Percentiles rank a stretch among this genome's conserved stretches.
These are phyloP conservation scores for Neurospora tetraspora DNA, from an alignment of 495 filamentous ascomycete species.

Conservation along the genomic window DNA sequence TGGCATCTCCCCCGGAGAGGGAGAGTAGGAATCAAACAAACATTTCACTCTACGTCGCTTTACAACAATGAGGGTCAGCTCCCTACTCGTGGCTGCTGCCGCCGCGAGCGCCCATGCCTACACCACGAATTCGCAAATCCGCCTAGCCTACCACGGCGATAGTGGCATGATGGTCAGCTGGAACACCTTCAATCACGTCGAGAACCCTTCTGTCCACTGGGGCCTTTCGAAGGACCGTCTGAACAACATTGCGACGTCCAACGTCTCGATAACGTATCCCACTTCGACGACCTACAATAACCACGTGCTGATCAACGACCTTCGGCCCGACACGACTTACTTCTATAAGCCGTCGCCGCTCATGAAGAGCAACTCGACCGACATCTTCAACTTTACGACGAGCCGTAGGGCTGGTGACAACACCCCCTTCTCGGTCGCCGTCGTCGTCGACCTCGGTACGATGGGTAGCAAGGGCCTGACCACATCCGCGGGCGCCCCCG, in stretches of 20 bases:
- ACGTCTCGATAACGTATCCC: conserved; percentile 34
- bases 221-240: conserved; percentile 23
- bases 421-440: conserved; percentile 36
- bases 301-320: conserved; percentile 30
- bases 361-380: not conserved
- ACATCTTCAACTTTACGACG: conserved; percentile 17
- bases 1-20: not conserved
- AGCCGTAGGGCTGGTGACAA: conserved; percentile 27
- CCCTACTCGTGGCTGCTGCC: not conserved
- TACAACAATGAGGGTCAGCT: not conserved
- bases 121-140: not conserved
- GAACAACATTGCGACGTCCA: conserved; percentile 21
- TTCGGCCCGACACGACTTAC: conserved; percentile 39
- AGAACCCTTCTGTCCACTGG: conserved; percentile 35
- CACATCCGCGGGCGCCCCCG: conserved; percentile 15
- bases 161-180: conserved; percentile 26
- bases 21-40: not conserved
- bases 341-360: conserved; percentile 30
- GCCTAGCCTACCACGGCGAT: not conserved
- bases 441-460: conserved; percentile 45
- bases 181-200: conserved; percentile 39
- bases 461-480: conserved; percentile 26
- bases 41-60: not conserved
- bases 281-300: conserved; percentile 45
- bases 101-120: not conserved